Base-by-base conservation (phyloP, 2,329 filamentous ascomycete species). In the Phaeomoniella chlamydospora region DNA sequence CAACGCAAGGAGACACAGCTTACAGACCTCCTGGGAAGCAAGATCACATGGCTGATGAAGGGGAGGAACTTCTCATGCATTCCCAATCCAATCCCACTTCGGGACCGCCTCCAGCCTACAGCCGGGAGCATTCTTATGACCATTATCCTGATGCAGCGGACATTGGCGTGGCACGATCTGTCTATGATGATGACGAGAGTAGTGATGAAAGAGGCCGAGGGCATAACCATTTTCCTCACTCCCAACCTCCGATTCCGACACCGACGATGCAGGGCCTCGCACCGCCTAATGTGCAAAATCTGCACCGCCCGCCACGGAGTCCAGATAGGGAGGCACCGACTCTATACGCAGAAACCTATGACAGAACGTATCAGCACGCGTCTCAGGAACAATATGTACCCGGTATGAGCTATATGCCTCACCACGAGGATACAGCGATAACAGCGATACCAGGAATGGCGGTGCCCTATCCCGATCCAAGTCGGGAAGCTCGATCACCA, bases 1-100 rank as follows among this genome's bases (percentile, higher is more conserved):
- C 29, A 37, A 15, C 15, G 33, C 14, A 9, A 5, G n/a, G 29
- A 32, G 31, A 35, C 15, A 13, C 22, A 15, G 12, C 31, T n/a
- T 15, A 13, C 15, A 14, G 14, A 14, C 5, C 35, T 4, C 11
- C 15, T 13, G 6, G 15, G 13, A 14, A 15, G 12, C 16, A 12
- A 18, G 17, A 3, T 12, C 11, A 30, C 16, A 30, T 31, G 4
- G 50, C 51, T 9, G 58, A 58, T 29, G 59, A 62, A 42, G 58
- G 52, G 18, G 48, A 53, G 16, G 50, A 55, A 5, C 52, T 62
- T 13, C 50, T 62, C 4, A 48, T 54, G 3, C 47, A 61, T 39
- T 52, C 57, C 6, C 58, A 61, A 43, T 43, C 51, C 2, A 57
- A 56, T 18, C 55, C 56, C 10, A 43, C 46, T 3, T 42, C 46